Percentiles rank a stretch among this genome's conserved stretches.
These are phyloP conservation scores for Bremia lactucae DNA, from an alignment of 352 stramenopile genomes.

Conservation along the genomic window DNA sequence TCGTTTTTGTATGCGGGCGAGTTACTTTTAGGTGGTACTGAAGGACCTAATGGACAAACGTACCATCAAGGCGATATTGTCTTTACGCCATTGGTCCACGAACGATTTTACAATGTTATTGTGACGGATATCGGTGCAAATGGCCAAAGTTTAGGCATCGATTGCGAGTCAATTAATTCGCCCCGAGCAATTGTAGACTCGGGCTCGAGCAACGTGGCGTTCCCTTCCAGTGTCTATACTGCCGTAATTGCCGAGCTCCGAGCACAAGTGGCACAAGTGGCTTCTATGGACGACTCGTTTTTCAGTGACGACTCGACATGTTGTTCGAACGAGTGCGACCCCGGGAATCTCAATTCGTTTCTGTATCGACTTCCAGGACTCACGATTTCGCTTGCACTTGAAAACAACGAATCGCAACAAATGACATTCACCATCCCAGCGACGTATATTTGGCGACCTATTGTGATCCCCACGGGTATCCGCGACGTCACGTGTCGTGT, in stretches of 20 bases:
- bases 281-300: conserved; percentile 39
- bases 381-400: conserved; percentile 47
- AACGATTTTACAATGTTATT: conserved; percentile 73
- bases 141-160: conserved; percentile 30
- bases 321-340: conserved; percentile 56
- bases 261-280: conserved; percentile 35
- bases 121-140: conserved; percentile 54
- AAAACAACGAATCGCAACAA: conserved; percentile 34
- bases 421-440: conserved; percentile 67
- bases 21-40: conserved; percentile 45
- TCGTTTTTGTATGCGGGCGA: conserved; percentile 45
- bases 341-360: conserved; percentile 39
- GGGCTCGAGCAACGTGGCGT: conserved; percentile 70
- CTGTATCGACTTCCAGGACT: conserved; percentile 57
- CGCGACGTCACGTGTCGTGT: conserved; percentile 46
- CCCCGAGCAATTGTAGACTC: conserved; percentile 67
- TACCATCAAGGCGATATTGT: conserved; percentile 54
- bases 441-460: conserved; percentile 78
- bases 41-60: conserved; percentile 29
- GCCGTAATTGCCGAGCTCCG: conserved; percentile 46
- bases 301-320: conserved; percentile 65
- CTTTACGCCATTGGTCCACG: conserved; percentile 67
- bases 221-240: conserved; percentile 56
- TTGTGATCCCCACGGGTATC: conserved; percentile 35
- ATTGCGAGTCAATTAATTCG: conserved; percentile 62